Conservation (phyloP, 2,329 filamentous ascomycete genomes). For the Stagonosporopsis rhizophila region DNA sequence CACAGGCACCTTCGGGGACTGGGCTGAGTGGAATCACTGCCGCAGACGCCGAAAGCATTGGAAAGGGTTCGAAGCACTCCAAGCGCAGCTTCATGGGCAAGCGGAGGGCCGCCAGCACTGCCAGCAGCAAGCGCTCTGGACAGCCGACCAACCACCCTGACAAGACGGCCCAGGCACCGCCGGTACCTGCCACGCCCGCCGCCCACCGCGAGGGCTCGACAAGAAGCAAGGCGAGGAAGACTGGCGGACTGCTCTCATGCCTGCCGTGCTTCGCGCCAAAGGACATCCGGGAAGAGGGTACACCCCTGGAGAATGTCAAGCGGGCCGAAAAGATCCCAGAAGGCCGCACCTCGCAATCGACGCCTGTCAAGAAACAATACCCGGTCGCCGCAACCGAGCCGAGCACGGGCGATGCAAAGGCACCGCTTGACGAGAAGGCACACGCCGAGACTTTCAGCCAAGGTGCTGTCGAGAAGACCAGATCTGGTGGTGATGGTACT, state of each 20-base stretch:
- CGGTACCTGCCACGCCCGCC: slow-evolving; percentile 35
- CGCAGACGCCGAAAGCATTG: slow-evolving; percentile 55
- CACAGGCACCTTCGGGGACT: slow-evolving; percentile 47
- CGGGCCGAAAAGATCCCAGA: slow-evolving; percentile 49
- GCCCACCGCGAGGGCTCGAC: slow-evolving; percentile 44
- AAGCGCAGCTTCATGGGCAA: slow-evolving; percentile 56
- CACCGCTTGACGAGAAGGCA: slow-evolving; percentile 55
- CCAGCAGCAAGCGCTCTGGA: slow-evolving; percentile 56
- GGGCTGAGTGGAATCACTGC: slow-evolving; percentile 55
- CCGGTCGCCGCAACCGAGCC: slow-evolving; percentile 50
- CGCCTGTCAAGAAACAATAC: slow-evolving; percentile 51
- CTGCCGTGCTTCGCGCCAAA: slow-evolving; percentile 74
- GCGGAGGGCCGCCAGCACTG: slow-evolving; percentile 54
- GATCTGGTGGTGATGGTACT: slow-evolving; percentile 30
- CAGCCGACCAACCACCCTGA: slow-evolving; percentile 48
- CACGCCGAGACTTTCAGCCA: slow-evolving; percentile 33
- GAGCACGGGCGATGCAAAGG: slow-evolving; percentile 54
- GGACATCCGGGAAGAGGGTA: slow-evolving; percentile 56
- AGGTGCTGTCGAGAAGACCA: slow-evolving; percentile 34
- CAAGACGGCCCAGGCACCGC: slow-evolving; percentile 48
- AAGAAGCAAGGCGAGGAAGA: slow-evolving; percentile 53
- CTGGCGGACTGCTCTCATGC: slow-evolving; percentile 55
- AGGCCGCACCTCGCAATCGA: slow-evolving; percentile 59
- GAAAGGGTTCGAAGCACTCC: slow-evolving; percentile 51
- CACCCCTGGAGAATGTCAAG: slow-evolving; percentile 58